These are phyloP conservation scores for Colletotrichum gloeosporioides DNA, from an alignment of 2,329 filamentous ascomycete genomes.

Conservation along the genomic window DNA sequence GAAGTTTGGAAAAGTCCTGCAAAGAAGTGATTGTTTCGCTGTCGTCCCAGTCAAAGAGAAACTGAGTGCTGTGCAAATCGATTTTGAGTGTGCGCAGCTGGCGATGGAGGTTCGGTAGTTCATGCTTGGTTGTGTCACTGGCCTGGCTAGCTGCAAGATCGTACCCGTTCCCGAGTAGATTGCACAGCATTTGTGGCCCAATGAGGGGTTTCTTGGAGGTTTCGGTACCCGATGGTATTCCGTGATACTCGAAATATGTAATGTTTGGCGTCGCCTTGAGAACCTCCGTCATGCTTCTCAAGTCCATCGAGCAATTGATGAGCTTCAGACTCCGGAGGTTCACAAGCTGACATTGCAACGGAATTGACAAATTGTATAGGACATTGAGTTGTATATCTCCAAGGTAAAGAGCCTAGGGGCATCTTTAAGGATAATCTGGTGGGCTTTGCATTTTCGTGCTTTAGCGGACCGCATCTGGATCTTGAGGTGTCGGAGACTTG, in stretches of 20 bases:
- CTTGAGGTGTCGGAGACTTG: not conserved
- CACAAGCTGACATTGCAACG: not conserved
- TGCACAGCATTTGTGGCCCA: not conserved
- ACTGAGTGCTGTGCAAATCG: accelerated
- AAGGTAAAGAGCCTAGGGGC: not conserved
- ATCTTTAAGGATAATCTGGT: not conserved
- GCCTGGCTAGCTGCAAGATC: not conserved
- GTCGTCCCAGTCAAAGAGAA: not conserved
- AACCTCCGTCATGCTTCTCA: not conserved
- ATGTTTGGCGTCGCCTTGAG: not conserved
- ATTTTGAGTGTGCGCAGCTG: not conserved
- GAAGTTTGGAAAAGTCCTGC: not conserved
- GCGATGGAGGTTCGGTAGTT: not conserved
- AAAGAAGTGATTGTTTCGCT: not conserved
- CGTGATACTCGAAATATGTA: accelerated
- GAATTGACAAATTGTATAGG: not conserved
- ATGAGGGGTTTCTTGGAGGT: accelerated
- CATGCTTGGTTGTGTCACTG: not conserved
- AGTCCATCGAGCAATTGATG: not conserved
- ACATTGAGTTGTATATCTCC: not conserved
- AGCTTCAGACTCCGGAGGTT: not conserved
- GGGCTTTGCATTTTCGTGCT: not conserved
- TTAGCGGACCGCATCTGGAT: not conserved
- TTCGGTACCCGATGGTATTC: not conserved
- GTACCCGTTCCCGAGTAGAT: not conserved